Evolutionary conservation across 2,329 filamentous ascomycete genomes (phyloP).

Genomic region (Colletotrichum sp.): DNA sequence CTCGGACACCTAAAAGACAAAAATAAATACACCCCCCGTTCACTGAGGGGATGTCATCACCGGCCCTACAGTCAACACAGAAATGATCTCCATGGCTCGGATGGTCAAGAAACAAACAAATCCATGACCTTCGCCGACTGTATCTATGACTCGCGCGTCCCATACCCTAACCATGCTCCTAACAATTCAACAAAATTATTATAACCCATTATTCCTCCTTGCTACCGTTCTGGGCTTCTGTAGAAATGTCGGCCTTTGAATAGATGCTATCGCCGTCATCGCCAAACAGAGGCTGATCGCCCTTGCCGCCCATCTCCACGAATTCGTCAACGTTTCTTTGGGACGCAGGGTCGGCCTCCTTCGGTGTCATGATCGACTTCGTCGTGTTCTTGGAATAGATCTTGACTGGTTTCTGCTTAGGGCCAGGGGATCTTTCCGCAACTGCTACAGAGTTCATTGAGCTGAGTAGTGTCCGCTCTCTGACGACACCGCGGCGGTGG

Average conservation of each 20-base stretch:
- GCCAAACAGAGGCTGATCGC: slow-evolving; percentile 79
- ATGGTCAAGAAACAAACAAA: neutral
- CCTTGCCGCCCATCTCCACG: slow-evolving; percentile 83
- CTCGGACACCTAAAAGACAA: neutral
- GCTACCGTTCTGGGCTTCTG: slow-evolving; percentile 27
- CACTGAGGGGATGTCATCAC: neutral
- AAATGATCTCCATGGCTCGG: neutral
- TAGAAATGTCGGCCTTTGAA: slow-evolving; percentile 41
- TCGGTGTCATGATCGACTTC: slow-evolving; percentile 36
- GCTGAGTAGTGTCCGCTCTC: slow-evolving; percentile 86
- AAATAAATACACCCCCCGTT: neutral
- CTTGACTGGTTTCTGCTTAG: slow-evolving; percentile 64
- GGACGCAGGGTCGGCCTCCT: slow-evolving; percentile 71
- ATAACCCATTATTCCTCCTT: slow-evolving; percentile 23
- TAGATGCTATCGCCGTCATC: slow-evolving; percentile 63
- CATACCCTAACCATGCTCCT: neutral
- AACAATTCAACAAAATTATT: neutral
- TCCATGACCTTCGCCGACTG: neutral
- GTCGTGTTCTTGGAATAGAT: slow-evolving; percentile 75
- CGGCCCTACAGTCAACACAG: neutral
- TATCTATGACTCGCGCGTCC: neutral
- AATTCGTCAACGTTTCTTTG: slow-evolving; percentile 77
- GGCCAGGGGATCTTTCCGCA: slow-evolving; percentile 50
- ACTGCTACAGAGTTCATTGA: slow-evolving; percentile 77
- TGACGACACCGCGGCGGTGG: slow-evolving; percentile 76